Percentiles rank a stretch among this genome's conserved stretches.
Evolutionary conservation across 345 rosid genomes (phyloP).

Genomic region (Syzygium aqueum): DNA sequence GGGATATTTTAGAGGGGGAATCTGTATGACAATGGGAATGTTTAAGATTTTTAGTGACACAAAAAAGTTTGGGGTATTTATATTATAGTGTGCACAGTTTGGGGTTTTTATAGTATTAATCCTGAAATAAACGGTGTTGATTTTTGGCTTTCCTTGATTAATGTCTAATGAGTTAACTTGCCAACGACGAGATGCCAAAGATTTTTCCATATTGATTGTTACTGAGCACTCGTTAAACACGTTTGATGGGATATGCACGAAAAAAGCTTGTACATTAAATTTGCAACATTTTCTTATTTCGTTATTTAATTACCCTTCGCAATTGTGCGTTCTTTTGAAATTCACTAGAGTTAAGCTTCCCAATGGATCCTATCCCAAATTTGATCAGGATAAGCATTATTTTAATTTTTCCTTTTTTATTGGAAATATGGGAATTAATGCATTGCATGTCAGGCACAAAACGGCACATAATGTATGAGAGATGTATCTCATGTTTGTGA

Average conservation of each 20-base stretch:
- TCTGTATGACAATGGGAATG: too few species aligned
- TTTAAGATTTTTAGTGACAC: too few species aligned
- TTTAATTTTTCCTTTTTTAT: not conserved
- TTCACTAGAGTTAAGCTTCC: not conserved
- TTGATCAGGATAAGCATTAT: not conserved
- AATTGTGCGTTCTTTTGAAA: not conserved
- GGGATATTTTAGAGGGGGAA: too few species aligned
- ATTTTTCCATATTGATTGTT: not conserved
- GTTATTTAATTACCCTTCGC: not conserved
- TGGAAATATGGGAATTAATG: not conserved
- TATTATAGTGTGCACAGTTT: too few species aligned
- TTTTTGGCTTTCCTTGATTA: not conserved
- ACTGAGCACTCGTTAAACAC: not conserved
- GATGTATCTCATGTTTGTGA: not conserved
- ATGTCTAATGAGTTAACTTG: not conserved
- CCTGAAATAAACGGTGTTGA: not conserved
- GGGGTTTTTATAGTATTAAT: too few species aligned
- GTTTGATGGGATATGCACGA: not conserved
- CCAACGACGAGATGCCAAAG: not conserved
- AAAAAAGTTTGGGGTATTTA: too few species aligned
- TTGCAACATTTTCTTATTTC: not conserved
- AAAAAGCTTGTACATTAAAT: accelerated
- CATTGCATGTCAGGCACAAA: not conserved
- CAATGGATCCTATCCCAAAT: not conserved
- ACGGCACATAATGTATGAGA: not conserved